These are phyloP conservation scores for Phaeolepiota aurea DNA, from an alignment of 768 basidiomycete genomes.

Conservation along the genomic window DNA sequence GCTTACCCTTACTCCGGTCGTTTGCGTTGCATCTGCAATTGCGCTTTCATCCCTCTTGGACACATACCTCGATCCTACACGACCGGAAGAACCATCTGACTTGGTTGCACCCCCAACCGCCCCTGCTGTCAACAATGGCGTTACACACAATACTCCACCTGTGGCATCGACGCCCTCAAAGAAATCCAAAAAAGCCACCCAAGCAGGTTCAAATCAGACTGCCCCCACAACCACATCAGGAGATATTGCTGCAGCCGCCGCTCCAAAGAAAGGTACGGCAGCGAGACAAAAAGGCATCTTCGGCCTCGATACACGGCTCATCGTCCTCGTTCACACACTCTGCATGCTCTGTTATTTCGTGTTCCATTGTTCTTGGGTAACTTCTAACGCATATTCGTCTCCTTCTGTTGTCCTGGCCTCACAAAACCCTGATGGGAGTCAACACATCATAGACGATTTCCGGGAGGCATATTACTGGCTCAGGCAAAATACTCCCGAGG, in stretches of 20 bases:
- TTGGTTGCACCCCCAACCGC: constrained; percentile 9
- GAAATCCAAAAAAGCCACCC: constrained; percentile 61
- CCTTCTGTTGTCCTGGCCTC: constrained; percentile 94
- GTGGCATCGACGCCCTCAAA: too few species aligned
- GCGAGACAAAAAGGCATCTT: constrained; percentile 57
- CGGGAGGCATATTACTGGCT: constrained; percentile 99
- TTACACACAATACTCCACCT: constrained; percentile 18
- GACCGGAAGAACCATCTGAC: constrained; percentile 43
- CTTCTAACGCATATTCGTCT: constrained; percentile 90
- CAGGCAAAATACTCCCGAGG: constrained; percentile 86
- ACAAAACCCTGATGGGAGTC: constrained; percentile 69
- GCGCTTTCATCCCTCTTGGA: constrained; percentile 84
- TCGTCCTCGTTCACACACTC: constrained; percentile 67
- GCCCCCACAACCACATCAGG: constrained; percentile 19
- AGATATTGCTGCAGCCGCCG: constrained; percentile 25
- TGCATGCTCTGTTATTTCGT: constrained; percentile 86
- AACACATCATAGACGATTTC: constrained; percentile 98
- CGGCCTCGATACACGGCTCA: constrained; percentile 75
- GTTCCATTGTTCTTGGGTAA: constrained; percentile 95
- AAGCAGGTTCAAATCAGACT: constrained; percentile 27
- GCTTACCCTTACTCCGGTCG: constrained; percentile 94
- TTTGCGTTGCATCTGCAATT: constrained; percentile 89
- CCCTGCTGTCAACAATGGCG: constrained; percentile 12
- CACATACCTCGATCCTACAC: constrained; percentile 78
- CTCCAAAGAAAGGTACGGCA: constrained; percentile 24